Base-by-base conservation (phyloP, 2,329 filamentous ascomycete species). In the Monilinia aucupariae region DNA sequence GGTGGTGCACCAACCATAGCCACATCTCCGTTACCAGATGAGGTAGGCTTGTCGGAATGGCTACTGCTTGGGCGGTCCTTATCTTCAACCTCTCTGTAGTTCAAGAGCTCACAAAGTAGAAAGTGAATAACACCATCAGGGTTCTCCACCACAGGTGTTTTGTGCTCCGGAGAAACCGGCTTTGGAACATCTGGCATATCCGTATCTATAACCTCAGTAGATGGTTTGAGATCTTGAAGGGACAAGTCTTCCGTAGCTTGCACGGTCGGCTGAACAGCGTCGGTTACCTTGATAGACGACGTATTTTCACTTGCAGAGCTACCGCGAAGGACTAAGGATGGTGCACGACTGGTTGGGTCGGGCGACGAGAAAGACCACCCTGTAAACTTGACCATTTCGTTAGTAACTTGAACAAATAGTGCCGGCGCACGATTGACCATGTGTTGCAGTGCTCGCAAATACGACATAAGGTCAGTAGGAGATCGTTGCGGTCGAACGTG, bases 51-150 rank as follows among this genome's bases (percentile, higher is more conserved):
- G 10, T 71, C 68, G 20, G 55, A 22, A n/a, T 62, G 22, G 25
- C 51, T 56, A 34, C 72, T 74, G 25, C 74, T 61, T 15, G 78
- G 64, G 15, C 82, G 75, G 64, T 92, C 88, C 71, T 89, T 92
- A 71, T 97, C 93, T 45, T 96, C 91, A 6, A 96, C 91, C 73
- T 96, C 92, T 71, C 89, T 89, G 76, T 96, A 97, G 58, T 91
- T 92, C 62, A 97, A 81, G 52, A 99, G 80, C 74, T 99, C 94
- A 64, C 90, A 96, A 5, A 99, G 85, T 27, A 99, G 81, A 75
- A 96, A 99, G 72, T 97, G 91, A 64, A 99, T 88, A 4, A 99
- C 91, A 4, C 94, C 94, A 75, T 97, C 94, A 0, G 93, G 91
- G 66, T 94, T 92, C 74, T 97, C 92, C 7, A 97, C 86, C 15